A percentile compares a stretch with the other conserved stretches of the same genome.
phyloP scores from a whole-genome alignment of 2,329 filamentous ascomycete species.

The Penicillium olsonii region DNA sequence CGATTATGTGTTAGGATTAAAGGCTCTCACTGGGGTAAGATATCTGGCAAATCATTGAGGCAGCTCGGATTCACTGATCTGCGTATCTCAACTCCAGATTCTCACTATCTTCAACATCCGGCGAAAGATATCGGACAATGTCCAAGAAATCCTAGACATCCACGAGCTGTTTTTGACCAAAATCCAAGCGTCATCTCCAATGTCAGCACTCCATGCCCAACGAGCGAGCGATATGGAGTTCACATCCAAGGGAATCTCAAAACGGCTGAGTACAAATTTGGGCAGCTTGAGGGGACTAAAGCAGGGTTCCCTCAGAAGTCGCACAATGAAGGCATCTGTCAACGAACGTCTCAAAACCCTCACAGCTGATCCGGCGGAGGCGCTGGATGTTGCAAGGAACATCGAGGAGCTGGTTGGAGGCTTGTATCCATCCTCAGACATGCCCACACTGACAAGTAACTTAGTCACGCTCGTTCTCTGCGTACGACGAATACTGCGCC shows the following conservation, averaged over 20 bases:
- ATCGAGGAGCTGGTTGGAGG: constrained; percentile 54
- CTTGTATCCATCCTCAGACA: background rate
- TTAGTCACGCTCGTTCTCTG: constrained; percentile 77
- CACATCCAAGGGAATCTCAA: constrained; percentile 39
- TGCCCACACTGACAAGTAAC: constrained; percentile 50
- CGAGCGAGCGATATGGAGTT: constrained; percentile 23
- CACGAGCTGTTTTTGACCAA: constrained; percentile 80
- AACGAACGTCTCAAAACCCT: constrained; percentile 38
- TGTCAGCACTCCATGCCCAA: constrained; percentile 47
- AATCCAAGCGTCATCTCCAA: constrained; percentile 69
- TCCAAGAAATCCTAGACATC: constrained; percentile 76
- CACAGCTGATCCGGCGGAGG: constrained; percentile 55
- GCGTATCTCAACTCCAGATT: constrained; percentile 52
- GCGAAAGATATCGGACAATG: constrained; percentile 74
- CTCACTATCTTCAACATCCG: constrained; percentile 74
- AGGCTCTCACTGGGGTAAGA: constrained; percentile 79
- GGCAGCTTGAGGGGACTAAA: constrained; percentile 36
- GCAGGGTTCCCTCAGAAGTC: constrained; percentile 29
- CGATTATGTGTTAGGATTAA: constrained; percentile 82
- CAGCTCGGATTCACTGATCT: constrained; percentile 27
- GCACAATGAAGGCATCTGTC: constrained; percentile 31
- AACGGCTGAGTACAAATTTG: constrained; percentile 52
- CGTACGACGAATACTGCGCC: constrained; percentile 89
- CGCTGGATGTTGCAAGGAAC: constrained; percentile 55
- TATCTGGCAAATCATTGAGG: background rate